Evolutionary conservation across 352 stramenopile species (phyloP).

Genomic region (Poterioochromonas sp.): DNA sequence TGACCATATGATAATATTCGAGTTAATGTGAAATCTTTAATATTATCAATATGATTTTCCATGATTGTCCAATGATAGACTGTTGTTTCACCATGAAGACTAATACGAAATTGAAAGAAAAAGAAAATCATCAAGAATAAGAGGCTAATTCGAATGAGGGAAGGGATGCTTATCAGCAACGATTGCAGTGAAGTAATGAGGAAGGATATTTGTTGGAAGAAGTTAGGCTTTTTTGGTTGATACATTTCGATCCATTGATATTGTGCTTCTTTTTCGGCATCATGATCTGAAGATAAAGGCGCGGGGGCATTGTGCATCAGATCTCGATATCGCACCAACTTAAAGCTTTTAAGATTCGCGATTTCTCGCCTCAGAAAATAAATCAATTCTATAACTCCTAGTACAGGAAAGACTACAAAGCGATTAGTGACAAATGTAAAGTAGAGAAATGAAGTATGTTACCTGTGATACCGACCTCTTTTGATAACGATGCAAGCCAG

Average conservation of each 20-base stretch:
- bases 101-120: conserved; percentile 40
- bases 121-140: conserved; percentile 2
- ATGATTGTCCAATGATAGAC: conserved; percentile 68
- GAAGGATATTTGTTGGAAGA: no score
- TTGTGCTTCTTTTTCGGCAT: no score
- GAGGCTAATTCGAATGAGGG: neutral
- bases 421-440: no score
- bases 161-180: neutral
- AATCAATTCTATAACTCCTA: neutral
- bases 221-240: no score
- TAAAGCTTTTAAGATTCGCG: neutral
- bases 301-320: no score
- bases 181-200: no score
- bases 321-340: no score
- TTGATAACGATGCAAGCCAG: conserved; percentile 56
- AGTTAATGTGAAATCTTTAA: conserved; percentile 36
- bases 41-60: conserved; percentile 66
- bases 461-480: conserved; percentile 70
- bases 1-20: conserved; percentile 65
- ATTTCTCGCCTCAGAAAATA: neutral
- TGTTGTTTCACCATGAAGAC: conserved; percentile 58
- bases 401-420: neutral
- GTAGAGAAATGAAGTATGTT: no score
- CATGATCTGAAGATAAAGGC: no score
- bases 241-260: no score